Base-by-base conservation (phyloP, 495 filamentous ascomycete species). In the Cairneyella variabilis region DNA sequence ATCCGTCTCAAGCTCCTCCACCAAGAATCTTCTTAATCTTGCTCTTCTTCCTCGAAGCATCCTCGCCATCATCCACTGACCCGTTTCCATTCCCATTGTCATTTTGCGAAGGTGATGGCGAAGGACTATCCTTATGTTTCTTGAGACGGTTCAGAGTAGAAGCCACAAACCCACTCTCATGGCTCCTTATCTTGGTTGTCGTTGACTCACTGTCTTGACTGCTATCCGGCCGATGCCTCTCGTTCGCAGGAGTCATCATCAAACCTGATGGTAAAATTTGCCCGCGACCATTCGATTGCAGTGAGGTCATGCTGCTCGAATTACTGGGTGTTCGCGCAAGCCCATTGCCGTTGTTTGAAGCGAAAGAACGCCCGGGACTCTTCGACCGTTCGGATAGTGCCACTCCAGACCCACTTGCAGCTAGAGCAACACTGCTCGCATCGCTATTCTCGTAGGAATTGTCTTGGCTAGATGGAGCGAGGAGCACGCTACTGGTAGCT, bases 401-500 rank as follows among this genome's bases (percentile, higher is more conserved):
- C 1, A 48, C 12, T 18, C 20, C n/a, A 34, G 16, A 41, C 7
- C 51, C 57, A 38, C 61, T 63, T n/a, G 48, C 51, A 2, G 21
- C 54, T 40, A 61, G 44, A 10, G 38, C 47, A n/a, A n/a, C n/a
- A 27, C 53, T 60, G 52, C 52, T 59, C 1, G 54, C 51, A 47
- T 60, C 62, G 44, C 62, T 65, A 30, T 60, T 62, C 7, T 65
- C 59, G 18, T 57, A 26, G 3, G 56, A 57, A 43, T 55, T 50
- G 25, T 65, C 59, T 36, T 51, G 25, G 20, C 42, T 48, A 0
- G 53, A 41, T 36, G 62, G 59, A 2, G 75, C 69, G 0, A 81
- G 67, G 0, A 81, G 62, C 9, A 74, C 72, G 36, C 73, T 85
- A 58, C 76, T 83, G 7, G 75, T 78, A 34, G 88, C 89, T 44